These are phyloP conservation scores for Novymonas esmeraldas DNA, from an alignment of 208 protist genomes.

Conservation along the genomic window DNA sequence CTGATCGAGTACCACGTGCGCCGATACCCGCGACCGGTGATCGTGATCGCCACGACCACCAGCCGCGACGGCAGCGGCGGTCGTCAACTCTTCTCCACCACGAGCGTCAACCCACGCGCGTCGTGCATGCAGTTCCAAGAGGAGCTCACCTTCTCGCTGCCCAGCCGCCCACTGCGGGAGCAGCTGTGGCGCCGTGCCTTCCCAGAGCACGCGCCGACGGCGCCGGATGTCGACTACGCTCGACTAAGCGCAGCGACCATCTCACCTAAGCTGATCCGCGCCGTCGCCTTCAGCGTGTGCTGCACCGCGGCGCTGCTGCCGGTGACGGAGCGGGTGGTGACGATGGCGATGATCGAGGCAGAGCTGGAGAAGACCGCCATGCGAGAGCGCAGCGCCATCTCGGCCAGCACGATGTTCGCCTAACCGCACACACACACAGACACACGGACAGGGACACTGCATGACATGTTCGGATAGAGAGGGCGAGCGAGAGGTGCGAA, in stretches of 20 bases:
- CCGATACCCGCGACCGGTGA: conserved; percentile 71
- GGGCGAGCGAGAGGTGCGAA: background rate
- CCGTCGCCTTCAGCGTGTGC: conserved; percentile 78
- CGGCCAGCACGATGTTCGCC: conserved; percentile 69
- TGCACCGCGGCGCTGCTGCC: conserved; percentile 70
- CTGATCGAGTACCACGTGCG: conserved; percentile 85
- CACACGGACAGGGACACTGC: background rate
- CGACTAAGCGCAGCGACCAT: conserved; percentile 47
- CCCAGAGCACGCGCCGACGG: conserved; percentile 65
- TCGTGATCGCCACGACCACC: conserved; percentile 84
- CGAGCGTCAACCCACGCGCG: conserved; percentile 48
- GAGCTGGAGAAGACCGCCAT: conserved; percentile 53
- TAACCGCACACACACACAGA: conserved; percentile 24
- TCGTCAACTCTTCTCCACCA: conserved; percentile 25
- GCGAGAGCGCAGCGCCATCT: conserved; percentile 47
- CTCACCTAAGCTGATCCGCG: conserved; percentile 76
- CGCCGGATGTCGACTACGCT: conserved; percentile 61
- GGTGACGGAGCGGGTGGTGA: conserved; percentile 43
- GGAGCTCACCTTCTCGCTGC: conserved; percentile 66
- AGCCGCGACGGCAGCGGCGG: conserved; percentile 32
- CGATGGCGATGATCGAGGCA: conserved; percentile 70
- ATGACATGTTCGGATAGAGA: no score
- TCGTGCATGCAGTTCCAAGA: conserved; percentile 60
- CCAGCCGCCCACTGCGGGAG: conserved; percentile 52
- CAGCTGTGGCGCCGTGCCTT: conserved; percentile 77